These are phyloP conservation scores for Ophiostoma quercus DNA, from an alignment of 2,329 filamentous ascomycete species.

Conservation along the genomic window DNA sequence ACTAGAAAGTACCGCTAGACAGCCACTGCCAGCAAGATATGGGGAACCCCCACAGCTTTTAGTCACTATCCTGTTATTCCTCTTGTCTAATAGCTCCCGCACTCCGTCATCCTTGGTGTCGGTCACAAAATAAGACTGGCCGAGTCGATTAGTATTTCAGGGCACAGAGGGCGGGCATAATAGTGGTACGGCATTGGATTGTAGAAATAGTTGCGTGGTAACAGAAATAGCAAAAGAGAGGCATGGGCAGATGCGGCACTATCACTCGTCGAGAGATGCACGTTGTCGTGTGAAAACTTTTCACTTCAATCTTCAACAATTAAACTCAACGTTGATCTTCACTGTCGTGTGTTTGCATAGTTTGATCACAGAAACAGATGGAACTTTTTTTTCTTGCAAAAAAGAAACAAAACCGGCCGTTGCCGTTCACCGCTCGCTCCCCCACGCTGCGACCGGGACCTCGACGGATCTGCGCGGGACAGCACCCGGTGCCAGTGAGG, in stretches of 20 bases:
- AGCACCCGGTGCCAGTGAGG: background rate
- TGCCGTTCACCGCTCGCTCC: slow-evolving; percentile 1
- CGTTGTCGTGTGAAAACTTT: background rate
- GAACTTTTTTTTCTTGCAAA: background rate
- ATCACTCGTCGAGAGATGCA: background rate
- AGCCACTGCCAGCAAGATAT: background rate
- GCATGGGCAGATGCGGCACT: background rate
- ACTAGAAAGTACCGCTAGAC: background rate
- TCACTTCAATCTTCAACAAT: background rate
- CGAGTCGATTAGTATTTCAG: background rate
- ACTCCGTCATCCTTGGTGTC: background rate
- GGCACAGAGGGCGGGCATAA: background rate
- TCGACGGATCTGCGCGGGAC: slow-evolving; percentile 2
- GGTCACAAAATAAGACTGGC: background rate
- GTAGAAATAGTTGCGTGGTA: background rate
- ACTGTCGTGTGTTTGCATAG: no score
- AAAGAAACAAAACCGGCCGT: background rate
- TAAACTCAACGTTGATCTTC: background rate
- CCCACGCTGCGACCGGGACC: background rate
- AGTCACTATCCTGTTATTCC: slow-evolving; percentile 4
- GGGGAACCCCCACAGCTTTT: slow-evolving; percentile 5
- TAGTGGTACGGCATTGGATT: background rate
- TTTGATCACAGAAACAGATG: background rate
- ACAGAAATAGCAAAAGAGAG: background rate
- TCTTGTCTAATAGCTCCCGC: slow-evolving; percentile 6